These are phyloP conservation scores for Agaricus blazei DNA, from an alignment of 768 basidiomycete genomes.

Conservation along the genomic window DNA sequence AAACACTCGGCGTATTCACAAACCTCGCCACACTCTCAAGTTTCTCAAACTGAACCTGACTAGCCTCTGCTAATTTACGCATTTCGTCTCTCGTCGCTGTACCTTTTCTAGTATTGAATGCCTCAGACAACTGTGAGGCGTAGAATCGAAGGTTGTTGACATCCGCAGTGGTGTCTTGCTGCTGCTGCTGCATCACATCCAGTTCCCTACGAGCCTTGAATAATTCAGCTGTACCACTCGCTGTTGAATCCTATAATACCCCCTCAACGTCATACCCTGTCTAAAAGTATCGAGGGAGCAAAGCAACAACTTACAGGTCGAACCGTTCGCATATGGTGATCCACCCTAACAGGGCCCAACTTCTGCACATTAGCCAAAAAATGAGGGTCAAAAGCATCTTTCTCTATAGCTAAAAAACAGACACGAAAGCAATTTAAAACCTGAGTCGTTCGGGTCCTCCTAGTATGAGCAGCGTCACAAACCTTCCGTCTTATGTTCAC, in stretches of 20 bases:
- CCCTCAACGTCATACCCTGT: neutral
- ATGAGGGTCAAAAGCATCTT: slow-evolving; percentile 68
- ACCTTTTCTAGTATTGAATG: slow-evolving; percentile 4
- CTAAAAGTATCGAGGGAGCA: too few species aligned
- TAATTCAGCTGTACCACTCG: neutral
- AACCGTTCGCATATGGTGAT: slow-evolving; percentile 34
- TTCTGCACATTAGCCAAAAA: slow-evolving; percentile 59
- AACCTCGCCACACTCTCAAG: slow-evolving; percentile 48
- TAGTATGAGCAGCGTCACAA: neutral
- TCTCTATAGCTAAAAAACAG: slow-evolving; percentile 43
- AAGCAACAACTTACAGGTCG: slow-evolving; percentile 1
- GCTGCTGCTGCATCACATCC: neutral
- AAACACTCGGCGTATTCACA: slow-evolving; percentile 64
- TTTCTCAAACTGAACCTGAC: slow-evolving; percentile 48
- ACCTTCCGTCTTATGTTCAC: slow-evolving; percentile 51
- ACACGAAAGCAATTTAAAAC: neutral
- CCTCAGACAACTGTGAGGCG: neutral
- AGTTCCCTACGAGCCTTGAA: slow-evolving; percentile 1
- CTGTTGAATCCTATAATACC: neutral
- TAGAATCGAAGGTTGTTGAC: neutral
- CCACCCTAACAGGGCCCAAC: slow-evolving; percentile 67
- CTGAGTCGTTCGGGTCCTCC: neutral
- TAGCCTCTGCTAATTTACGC: slow-evolving; percentile 44
- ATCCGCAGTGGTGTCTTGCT: neutral
- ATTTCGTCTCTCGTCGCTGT: slow-evolving; percentile 27